Evolutionary conservation across 768 basidiomycete species (phyloP), one percentile per base, ranked within the genome.

Genomic region (Hypsizygus marmoreus): DNA sequence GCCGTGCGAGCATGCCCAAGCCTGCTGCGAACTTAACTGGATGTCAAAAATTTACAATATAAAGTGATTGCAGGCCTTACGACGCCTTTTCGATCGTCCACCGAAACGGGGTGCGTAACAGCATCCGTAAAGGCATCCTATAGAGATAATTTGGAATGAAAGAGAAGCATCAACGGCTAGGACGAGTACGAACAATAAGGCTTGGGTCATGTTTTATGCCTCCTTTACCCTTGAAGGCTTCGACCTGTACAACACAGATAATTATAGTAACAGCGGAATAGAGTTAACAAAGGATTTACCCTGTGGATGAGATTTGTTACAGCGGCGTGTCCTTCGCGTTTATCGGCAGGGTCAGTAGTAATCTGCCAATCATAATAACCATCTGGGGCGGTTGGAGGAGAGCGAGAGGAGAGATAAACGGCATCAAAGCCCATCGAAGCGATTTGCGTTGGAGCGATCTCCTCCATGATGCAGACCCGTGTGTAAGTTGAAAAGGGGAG

Each of bases 311-410:
- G 52, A 35, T 67, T 68, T 33, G 65, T 64, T 14, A 73, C 55
- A 1, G 52, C 54, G 9, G 70, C 66, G 41, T 72, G 71, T 4
- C 57, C 63, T 32, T 65, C 57, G 1, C 55, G 57, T 14, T 53
- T 47, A 8, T 49, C 47, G 25, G 53, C 54, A 7, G 62, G 58
- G 17, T 60, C 51, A 16, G 58, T 53, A 13, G 57, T 53, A 10
- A 66, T 63, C 51, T 75, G 62, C 55, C 62, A 68, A 54, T 73
- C 69, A 49, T 76, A 76, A 44, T 65, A 65, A 6, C 73, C 74
- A 46, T 72, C 71, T 5, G 68, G 68, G 0, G 74, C 66, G 19
- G 45, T 54, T 4, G 75, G 75, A 4, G 64, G 58, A n/a, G 67
- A 53, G 5, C 74, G 62, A 6, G 50, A 49, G 7, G 69, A 56